Evolutionary conservation across 257 asterid species (phyloP), one percentile per base, ranked within the genome.

Genomic region (Echites panduratus): DNA sequence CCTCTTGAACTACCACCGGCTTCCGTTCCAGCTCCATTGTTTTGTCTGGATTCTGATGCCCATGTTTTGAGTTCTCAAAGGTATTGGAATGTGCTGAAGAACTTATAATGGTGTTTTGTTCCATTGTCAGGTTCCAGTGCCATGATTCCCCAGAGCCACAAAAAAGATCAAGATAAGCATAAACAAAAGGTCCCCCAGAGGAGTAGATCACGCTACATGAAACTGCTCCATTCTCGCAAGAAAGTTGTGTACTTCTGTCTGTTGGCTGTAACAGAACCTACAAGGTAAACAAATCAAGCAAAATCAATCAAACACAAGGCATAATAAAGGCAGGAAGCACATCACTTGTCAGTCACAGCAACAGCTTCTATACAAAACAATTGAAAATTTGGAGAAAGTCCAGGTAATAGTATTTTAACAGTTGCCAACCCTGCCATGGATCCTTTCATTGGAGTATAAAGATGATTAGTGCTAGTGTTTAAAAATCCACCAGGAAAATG

Each of bases 121-220:
- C 90, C 81, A 81, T 77, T 78, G 86, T 92, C 79, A 93, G 77
- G 79, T 79, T 87, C 96, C 96, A 89, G 73, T 84, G 90, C 99
- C 95, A 91, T 75, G 90, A 85, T 82, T 89, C 99, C 77, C 98
- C 99, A 76, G 89, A 89, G 73, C 98, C 97, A 81, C 93, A 85
- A 85, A 94, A 94, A 76, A 94, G 93, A 85, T 94, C 98, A 62
- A 88, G 78, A 81, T 85, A 87, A 76, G 97, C 90, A 87, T 73
- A 85, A 32, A 85, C 89, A 77, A 88, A 86, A 78, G 93, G 89
- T 70, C 90, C 95, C 72, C 81, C 63, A 69, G 73, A 78, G 78
- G 87, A 84, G 82, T 74, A 44, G 66, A 73, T 73, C 71, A 71
- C 82, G 79, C 87, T 70, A 59, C 84, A 74, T 41, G 84, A 69